Evolutionary conservation across 352 stramenopile species (phyloP).

Genomic region (Blastocystis sp.): DNA sequence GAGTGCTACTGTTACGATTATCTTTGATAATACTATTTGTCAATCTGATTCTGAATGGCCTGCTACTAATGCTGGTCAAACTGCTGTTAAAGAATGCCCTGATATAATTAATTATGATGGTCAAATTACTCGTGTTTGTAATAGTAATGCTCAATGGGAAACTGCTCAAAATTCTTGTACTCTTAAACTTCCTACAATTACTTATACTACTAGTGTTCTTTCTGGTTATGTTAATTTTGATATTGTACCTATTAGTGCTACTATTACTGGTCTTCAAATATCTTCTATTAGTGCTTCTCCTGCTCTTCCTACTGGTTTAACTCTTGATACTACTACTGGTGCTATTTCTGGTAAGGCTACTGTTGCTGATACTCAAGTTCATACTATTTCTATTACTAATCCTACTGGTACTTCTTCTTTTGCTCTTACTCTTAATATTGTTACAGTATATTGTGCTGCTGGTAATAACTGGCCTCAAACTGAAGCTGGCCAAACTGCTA

Average conservation of each 20-base stretch:
- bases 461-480: constrained; percentile 17
- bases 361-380: too few species aligned
- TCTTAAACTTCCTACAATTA: constrained; percentile 19
- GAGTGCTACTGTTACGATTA: too few species aligned
- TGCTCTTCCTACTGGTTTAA: constrained; percentile 18
- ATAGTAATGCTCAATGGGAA: constrained; percentile 2
- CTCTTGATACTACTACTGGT: constrained; percentile 13
- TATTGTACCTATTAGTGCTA: constrained; percentile 23
- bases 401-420: constrained; percentile 5
- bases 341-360: constrained; percentile 27
- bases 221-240: constrained; percentile 19
- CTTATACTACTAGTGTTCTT: constrained; percentile 5
- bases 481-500: constrained; percentile 22
- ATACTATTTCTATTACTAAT: constrained; percentile 22
- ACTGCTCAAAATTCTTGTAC: constrained; percentile 10
- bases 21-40: too few species aligned
- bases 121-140: constrained; percentile 19
- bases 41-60: too few species aligned
- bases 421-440: constrained; percentile 19
- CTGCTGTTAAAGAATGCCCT: constrained; percentile 19
- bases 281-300: constrained; percentile 3
- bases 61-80: background rate
- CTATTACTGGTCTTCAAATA: constrained; percentile 11
- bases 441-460: background rate
- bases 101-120: constrained; percentile 8